Evolutionary conservation across 345 rosid genomes (phyloP), one percentile per base, ranked within the genome.

Genomic region (Mercurialis annua): DNA sequence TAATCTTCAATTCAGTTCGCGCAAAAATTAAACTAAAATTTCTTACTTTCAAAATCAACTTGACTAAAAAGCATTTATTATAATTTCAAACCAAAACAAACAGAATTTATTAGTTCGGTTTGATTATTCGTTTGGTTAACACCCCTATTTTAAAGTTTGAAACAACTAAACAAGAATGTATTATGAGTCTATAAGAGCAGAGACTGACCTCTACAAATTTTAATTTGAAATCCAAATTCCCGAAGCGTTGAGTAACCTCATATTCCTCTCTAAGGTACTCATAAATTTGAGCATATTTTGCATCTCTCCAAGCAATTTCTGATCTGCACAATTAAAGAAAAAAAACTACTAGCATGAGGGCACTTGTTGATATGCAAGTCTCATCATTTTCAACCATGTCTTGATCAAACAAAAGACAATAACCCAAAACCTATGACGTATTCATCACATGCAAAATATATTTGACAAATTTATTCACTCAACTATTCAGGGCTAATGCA

Each of bases 251-350:
- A 44, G 92, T 86, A 33, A 92, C 88, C 76, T 92, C 96, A 33
- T 84, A 92, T 80, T 92, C 98, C 77, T 92, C 98, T 76, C 89
- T 78, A 40, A 90, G 86, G 81, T 87, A 92, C 78, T 92, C 98
- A 1, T 84, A 79, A 81, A 90, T 92, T 76, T 81, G 96, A 72
- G 96, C 92, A 76, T 90, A 90, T 77, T 86, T 92, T 49, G 96
- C 98, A 77, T 88, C 90, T 73, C 92, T 85, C 98, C 97, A 92
- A 74, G 97, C 98, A 78, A 92, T 92, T 81, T 92, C 97, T 20
- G 96, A 90, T 76, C 98, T 90, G 81, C 24, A 79, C 60, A 70
- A 44, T 27, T 44, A 31, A 75, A 65, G 43, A 69, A 36, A 2
- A 50, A n/a, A 58, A n/a, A n/a, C n/a, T n/a, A 64, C 20, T 56